A percentile compares a stretch with the other conserved stretches of the same genome.
Conservation (phyloP, 2,329 filamentous ascomycete species). For the Metarhizium anisopliae region DNA sequence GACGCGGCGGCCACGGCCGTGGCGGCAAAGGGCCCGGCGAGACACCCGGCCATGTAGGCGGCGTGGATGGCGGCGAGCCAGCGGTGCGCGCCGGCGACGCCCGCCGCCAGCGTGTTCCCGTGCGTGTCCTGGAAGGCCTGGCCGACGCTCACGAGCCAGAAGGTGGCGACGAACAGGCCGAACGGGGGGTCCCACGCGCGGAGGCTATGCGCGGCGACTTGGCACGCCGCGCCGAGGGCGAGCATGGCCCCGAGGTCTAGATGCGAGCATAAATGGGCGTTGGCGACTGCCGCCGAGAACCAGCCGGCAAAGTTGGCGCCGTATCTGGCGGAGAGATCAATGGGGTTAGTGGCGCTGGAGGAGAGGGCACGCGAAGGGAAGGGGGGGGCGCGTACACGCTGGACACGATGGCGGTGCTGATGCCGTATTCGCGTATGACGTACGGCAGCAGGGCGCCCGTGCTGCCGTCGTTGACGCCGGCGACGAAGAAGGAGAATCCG, state of each 20-base stretch:
- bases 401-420: slow-evolving; percentile 42
- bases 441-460: slow-evolving; percentile 56
- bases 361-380: slow-evolving; percentile 6
- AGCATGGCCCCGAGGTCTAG: slow-evolving; percentile 49
- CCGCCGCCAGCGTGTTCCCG: not conserved
- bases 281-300: slow-evolving; percentile 48
- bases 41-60: slow-evolving; percentile 48
- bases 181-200: slow-evolving; percentile 49
- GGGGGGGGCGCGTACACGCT: slow-evolving; percentile 28
- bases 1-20: slow-evolving; percentile 35
- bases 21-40: slow-evolving; percentile 47
- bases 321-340: slow-evolving; percentile 35
- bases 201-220: slow-evolving; percentile 44
- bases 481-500: slow-evolving; percentile 55
- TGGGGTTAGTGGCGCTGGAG: not conserved
- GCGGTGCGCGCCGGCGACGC: slow-evolving; percentile 36
- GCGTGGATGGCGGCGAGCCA: slow-evolving; percentile 58
- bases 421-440: slow-evolving; percentile 45
- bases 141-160: slow-evolving; percentile 48
- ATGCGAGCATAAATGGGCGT: slow-evolving; percentile 41
- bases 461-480: slow-evolving; percentile 56
- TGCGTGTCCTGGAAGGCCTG: slow-evolving; percentile 51
- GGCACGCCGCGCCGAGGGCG: slow-evolving; percentile 43
- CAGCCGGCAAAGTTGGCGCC: slow-evolving; percentile 50
- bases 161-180: slow-evolving; percentile 45